Evolutionary conservation across 2,329 filamentous ascomycete species (phyloP), one percentile per base, ranked within the genome.

Genomic region (Verticillium nubilum): DNA sequence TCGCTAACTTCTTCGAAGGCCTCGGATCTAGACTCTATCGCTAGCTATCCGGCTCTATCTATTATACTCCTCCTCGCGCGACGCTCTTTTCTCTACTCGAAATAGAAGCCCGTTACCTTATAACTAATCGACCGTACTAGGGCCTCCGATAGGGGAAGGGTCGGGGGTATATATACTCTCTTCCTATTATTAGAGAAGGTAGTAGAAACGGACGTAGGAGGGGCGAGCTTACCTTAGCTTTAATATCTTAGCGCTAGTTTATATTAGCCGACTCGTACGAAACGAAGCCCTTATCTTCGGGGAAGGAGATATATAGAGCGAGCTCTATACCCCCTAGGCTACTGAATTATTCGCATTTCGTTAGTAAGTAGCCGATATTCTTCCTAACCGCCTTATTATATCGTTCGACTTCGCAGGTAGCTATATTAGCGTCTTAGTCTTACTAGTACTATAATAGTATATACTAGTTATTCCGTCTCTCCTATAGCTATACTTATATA

Each of bases 181-280:
- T 33, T 6, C 27, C 13, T 12, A 27, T 23, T 26, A 29, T 54
- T n/a, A 54, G 52, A 29, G 15, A 6, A 54, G 27, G 37, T n/a
- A 7, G 37, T n/a, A 47, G 37, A 47, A 47, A 47, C 37, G 37
- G 17, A 47, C n/a, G 28, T 17, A 47, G 37, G 37, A 47, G 4
- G n/a, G 37, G 37, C 28, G 52, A 29, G 52, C 52, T 54, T 54
- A 54, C 52, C 52, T 54, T 54, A 15, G 52, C 52, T 23, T 54
- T 27, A 15, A 54, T 54, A 26, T 33, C 52, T 12, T 29, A 15
- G 23, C 26, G 52, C 52, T 27, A 54, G 52, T 5, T 54, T 19
- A 54, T 13, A 26, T 54, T 29, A 27, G 52, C 28, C 52, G 52
- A 54, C 52, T 54, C 52, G 52, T 54, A 54, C 52, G 52, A 54